Evolutionary conservation across 2,329 filamentous ascomycete species (phyloP).

Genomic region (Volutella citrinella): DNA sequence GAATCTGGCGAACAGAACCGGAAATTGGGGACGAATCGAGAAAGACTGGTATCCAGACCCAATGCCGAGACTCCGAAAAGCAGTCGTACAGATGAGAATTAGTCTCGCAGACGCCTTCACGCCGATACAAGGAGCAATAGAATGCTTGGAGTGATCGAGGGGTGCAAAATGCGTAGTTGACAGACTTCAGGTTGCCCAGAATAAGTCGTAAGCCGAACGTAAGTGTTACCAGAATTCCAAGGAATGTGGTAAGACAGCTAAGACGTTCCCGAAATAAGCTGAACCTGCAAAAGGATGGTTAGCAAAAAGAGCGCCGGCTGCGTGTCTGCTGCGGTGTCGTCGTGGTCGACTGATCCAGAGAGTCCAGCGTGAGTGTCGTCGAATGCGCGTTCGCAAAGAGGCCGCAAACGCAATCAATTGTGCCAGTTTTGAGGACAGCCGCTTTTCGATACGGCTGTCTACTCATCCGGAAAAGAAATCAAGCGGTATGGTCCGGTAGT

Average conservation of each 20-base stretch:
- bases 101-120: slow-evolving; percentile 39
- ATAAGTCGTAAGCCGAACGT: slow-evolving; percentile 27
- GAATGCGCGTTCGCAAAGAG: too few relatives aligned
- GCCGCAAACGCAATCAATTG: too few relatives aligned
- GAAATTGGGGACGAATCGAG: slow-evolving; percentile 32
- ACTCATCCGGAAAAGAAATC: too few relatives aligned
- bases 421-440: too few relatives aligned
- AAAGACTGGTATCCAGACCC: slow-evolving; percentile 34
- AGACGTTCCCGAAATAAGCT: slow-evolving; percentile 40
- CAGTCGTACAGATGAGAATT: slow-evolving; percentile 35
- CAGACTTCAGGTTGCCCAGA: slow-evolving; percentile 23
- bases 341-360: too few relatives aligned
- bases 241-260: slow-evolving; percentile 38
- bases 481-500: too few relatives aligned
- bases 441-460: too few relatives aligned
- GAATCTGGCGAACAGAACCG: slow-evolving; percentile 25
- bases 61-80: slow-evolving; percentile 36
- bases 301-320: too few relatives aligned
- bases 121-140: slow-evolving; percentile 34
- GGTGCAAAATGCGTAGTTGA: slow-evolving; percentile 26
- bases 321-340: too few relatives aligned
- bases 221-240: slow-evolving; percentile 37
- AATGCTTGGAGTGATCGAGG: slow-evolving; percentile 26
- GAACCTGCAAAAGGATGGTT: slow-evolving; percentile 32
- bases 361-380: too few relatives aligned